Evolutionary conservation across 73 alveolate genomes (phyloP).

Genomic region (Paramecium sonneborni): DNA sequence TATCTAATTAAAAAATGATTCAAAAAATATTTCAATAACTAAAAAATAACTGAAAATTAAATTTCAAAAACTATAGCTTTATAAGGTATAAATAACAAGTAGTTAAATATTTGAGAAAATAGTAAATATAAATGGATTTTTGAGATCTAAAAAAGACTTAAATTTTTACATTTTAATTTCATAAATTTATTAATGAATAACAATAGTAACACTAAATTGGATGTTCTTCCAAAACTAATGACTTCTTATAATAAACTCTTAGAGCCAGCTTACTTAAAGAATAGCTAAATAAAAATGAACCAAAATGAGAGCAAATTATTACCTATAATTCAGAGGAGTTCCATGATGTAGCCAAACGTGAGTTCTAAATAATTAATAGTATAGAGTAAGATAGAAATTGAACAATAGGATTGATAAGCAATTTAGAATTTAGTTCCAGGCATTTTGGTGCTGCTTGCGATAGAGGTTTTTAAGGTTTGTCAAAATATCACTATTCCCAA

Average conservation of each 20-base stretch:
- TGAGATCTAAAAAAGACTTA: neutral
- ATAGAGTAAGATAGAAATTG: neutral
- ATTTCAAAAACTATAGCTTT: too few species aligned
- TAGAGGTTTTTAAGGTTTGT: conserved; percentile 7
- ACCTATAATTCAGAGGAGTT: conserved; percentile 31
- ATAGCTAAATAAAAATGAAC: neutral
- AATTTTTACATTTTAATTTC: neutral
- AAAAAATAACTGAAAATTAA: too few species aligned
- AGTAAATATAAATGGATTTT: neutral
- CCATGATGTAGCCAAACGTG: neutral
- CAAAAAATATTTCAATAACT: too few species aligned
- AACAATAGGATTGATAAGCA: neutral
- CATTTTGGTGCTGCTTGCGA: conserved; percentile 43
- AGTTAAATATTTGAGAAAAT: too few species aligned
- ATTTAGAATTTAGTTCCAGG: conserved; percentile 23
- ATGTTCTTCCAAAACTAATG: conserved; percentile 53
- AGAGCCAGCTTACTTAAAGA: conserved; percentile 31
- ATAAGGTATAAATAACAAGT: too few species aligned
- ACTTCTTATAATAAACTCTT: conserved; percentile 8
- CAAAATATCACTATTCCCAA: conserved; percentile 8
- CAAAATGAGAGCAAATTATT: neutral
- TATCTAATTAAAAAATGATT: too few species aligned
- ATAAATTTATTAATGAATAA: neutral
- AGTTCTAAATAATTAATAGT: conserved; percentile 5
- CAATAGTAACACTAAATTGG: neutral